Percentiles rank a stretch among this genome's conserved stretches.
Evolutionary conservation across 2,329 filamentous ascomycete species (phyloP).

Genomic region (Apiospora hydei): DNA sequence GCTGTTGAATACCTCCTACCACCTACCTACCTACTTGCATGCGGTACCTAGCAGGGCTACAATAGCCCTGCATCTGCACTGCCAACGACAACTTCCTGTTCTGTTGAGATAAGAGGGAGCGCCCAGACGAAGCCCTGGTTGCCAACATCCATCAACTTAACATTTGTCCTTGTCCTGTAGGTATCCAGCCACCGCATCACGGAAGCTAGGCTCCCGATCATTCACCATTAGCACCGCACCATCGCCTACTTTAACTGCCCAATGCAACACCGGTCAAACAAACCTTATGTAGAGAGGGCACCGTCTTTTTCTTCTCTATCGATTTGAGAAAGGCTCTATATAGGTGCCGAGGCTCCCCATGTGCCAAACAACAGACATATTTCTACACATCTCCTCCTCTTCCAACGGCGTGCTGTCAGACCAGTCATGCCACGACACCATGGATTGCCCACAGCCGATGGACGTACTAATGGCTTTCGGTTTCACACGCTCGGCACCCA

Average conservation of each 20-base stretch:
- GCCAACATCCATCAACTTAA: background rate
- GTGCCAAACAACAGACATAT: background rate
- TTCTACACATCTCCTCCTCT: background rate
- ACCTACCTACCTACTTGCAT: background rate
- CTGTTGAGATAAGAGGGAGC: background rate
- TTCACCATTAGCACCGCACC: slow-evolving; percentile 5
- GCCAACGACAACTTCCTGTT: background rate
- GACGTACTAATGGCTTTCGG: background rate
- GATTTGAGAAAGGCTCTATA: background rate
- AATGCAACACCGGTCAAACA: slow-evolving; percentile 11
- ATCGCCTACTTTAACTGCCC: slow-evolving; percentile 13
- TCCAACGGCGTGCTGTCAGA: background rate
- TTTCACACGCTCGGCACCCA: slow-evolving; percentile 13
- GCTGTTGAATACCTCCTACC: background rate
- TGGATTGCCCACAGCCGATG: background rate
- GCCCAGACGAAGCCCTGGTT: background rate
- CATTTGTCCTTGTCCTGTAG: too few species aligned
- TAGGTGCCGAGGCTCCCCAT: background rate
- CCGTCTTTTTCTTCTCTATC: background rate
- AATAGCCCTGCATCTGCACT: background rate
- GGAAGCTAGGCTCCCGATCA: slow-evolving; percentile 20
- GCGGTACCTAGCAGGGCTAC: background rate
- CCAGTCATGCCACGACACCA: background rate
- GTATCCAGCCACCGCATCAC: slow-evolving; percentile 13
- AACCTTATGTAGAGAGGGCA: background rate